A percentile compares a stretch with the other conserved stretches of the same genome.
These are phyloP conservation scores for Lachancea dasiensis DNA, from an alignment of 805 yeast species.

Conservation along the genomic window DNA sequence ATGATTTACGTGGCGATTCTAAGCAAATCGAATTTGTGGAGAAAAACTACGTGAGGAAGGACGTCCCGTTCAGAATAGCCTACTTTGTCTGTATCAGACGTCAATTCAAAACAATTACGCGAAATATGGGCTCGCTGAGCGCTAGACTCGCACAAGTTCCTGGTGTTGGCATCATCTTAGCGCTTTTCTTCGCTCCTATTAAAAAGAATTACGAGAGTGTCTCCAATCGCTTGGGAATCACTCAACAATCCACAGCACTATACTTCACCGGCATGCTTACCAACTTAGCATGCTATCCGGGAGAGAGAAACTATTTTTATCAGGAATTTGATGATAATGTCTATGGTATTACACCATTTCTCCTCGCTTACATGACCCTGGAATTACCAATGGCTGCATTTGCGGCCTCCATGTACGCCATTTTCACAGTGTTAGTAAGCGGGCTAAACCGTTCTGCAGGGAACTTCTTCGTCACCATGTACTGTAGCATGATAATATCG, in stretches of 20 bases:
- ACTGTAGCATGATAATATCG: conserved; percentile 47
- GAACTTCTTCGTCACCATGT: conserved; percentile 60
- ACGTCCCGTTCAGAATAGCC: conserved; percentile 17
- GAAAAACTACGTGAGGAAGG: conserved; percentile 18
- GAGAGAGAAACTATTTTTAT: conserved; percentile 67
- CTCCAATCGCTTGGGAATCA: conserved; percentile 63
- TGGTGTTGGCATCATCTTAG: conserved; percentile 56
- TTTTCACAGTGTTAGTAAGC: conserved; percentile 58
- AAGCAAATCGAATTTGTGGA: conserved; percentile 8
- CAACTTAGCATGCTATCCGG: conserved; percentile 69
- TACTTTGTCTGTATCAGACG: conserved; percentile 38
- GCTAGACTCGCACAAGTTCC: conserved; percentile 62
- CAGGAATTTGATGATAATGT: conserved; percentile 72
- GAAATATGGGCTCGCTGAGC: conserved; percentile 52
- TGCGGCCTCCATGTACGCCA: conserved; percentile 38
- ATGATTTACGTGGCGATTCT: conserved; percentile 13
- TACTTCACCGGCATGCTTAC: conserved; percentile 78
- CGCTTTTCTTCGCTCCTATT: conserved; percentile 62
- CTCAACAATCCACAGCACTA: conserved; percentile 66
- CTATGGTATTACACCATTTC: conserved; percentile 61
- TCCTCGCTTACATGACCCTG: conserved; percentile 32
- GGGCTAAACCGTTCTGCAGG: conserved; percentile 66
- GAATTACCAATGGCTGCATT: conserved; percentile 24
- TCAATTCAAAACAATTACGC: conserved; percentile 34
- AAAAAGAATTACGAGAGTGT: conserved; percentile 45